Evolutionary conservation across 2,329 filamentous ascomycete genomes (phyloP).

Genomic region (Diaporthe humulicola): DNA sequence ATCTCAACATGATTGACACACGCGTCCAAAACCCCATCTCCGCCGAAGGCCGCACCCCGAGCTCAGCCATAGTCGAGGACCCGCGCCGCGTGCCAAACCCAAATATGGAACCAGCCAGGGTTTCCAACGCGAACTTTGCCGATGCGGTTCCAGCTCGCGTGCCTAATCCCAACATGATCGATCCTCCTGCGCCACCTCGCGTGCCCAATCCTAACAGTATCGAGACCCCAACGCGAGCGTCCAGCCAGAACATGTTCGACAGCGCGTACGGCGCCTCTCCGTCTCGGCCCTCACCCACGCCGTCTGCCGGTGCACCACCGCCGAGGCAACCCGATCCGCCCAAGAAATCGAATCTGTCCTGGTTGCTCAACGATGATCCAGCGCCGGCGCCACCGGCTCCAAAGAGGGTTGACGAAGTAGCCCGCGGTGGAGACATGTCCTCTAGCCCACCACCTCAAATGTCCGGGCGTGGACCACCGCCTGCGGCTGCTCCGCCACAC

Average conservation of each 20-base stretch:
- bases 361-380: conserved; percentile 71
- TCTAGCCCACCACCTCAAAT: conserved; percentile 67
- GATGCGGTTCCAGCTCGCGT: conserved; percentile 31
- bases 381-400: conserved; percentile 57
- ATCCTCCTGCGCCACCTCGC: conserved; percentile 32
- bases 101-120: conserved; percentile 32
- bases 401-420: conserved; percentile 65
- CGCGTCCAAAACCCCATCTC: conserved; percentile 19
- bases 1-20: conserved; percentile 37
- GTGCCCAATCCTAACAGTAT: conserved; percentile 37
- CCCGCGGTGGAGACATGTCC: conserved; percentile 55
- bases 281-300: conserved; percentile 50
- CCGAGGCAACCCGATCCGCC: conserved; percentile 59
- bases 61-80: conserved; percentile 30
- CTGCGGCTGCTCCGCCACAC: conserved; percentile 55
- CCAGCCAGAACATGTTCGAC: conserved; percentile 44
- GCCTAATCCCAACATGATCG: conserved; percentile 37
- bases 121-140: conserved; percentile 34
- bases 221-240: conserved; percentile 35
- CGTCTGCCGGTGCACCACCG: conserved; percentile 55
- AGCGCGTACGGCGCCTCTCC: conserved; percentile 35
- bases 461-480: conserved; percentile 56
- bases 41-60: conserved; percentile 28
- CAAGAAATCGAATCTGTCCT: conserved; percentile 76
- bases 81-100: conserved; percentile 35